Conservation (phyloP, 441 rosid species). For the Eruca vesicaria region DNA sequence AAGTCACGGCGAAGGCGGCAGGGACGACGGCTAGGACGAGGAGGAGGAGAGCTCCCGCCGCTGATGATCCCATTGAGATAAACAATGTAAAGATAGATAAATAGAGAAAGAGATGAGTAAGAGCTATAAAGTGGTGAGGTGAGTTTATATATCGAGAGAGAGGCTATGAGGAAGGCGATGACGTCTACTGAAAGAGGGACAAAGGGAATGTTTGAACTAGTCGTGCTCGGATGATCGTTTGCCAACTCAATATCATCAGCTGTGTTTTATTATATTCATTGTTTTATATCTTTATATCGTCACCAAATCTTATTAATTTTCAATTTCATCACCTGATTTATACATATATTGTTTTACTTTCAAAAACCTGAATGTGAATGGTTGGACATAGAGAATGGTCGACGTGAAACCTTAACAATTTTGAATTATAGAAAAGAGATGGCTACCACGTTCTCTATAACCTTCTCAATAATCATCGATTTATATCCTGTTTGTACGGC, state of each 20-base stretch:
- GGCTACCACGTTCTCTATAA: constrained; percentile 21
- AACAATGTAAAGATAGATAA: neutral
- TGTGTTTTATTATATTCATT: neutral
- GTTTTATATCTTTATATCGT: neutral
- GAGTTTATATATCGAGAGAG: constrained; percentile 25
- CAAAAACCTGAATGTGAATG: neutral
- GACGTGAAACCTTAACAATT: neutral
- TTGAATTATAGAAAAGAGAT: neutral
- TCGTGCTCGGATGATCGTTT: neutral
- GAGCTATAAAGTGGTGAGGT: neutral
- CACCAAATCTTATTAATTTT: neutral
- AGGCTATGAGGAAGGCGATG: neutral
- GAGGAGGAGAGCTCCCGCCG: constrained; percentile 30
- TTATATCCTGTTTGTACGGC: neutral
- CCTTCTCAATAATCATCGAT: neutral
- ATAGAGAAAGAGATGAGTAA: neutral
- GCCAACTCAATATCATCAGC: constrained; percentile 8
- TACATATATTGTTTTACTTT: neutral
- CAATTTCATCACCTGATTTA: neutral
- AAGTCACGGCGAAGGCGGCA: constrained; percentile 41
- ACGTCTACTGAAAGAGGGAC: neutral
- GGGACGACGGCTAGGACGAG: constrained; percentile 48
- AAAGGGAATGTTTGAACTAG: neutral
- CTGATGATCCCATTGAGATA: constrained; percentile 30
- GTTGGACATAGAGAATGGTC: neutral